Evolutionary conservation across 73 alveolate species (phyloP).

Genomic region (Paramecium octaurelia): DNA sequence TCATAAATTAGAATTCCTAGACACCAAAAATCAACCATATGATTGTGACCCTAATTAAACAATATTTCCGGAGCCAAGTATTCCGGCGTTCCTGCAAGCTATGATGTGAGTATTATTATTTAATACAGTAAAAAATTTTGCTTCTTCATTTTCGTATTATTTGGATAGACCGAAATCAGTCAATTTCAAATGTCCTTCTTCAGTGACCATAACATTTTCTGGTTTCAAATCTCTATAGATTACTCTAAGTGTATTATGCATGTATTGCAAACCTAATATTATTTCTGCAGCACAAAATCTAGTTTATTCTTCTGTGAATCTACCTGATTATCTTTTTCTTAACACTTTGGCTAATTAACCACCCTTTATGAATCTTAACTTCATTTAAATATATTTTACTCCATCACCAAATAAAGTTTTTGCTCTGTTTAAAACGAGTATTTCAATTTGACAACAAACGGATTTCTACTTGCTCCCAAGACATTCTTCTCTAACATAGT

Average conservation of each 20-base stretch:
- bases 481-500: conserved; percentile 89
- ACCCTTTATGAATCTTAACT: neutral
- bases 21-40: conserved; percentile 38
- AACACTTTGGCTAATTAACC: conserved; percentile 14
- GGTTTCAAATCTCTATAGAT: conserved; percentile 75
- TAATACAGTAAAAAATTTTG: conserved; percentile 54
- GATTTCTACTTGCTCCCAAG: conserved; percentile 80
- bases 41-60: conserved; percentile 21
- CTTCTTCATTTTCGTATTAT: conserved; percentile 55
- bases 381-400: conserved; percentile 38
- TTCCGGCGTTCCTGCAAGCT: conserved; percentile 55
- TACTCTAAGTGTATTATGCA: conserved; percentile 43
- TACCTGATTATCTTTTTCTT: neutral
- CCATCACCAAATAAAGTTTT: conserved; percentile 89
- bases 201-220: conserved; percentile 74
- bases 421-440: conserved; percentile 92
- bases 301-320: conserved; percentile 12
- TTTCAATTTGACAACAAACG: conserved; percentile 88
- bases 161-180: conserved; percentile 81
- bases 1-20: conserved; percentile 26
- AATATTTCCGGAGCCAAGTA: conserved; percentile 46
- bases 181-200: conserved; percentile 77
- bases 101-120: neutral
- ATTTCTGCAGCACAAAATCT: conserved; percentile 44
- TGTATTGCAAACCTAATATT: conserved; percentile 48